Evolutionary conservation across 345 rosid species (phyloP).

Genomic region (Sonneratia caseolaris): DNA sequence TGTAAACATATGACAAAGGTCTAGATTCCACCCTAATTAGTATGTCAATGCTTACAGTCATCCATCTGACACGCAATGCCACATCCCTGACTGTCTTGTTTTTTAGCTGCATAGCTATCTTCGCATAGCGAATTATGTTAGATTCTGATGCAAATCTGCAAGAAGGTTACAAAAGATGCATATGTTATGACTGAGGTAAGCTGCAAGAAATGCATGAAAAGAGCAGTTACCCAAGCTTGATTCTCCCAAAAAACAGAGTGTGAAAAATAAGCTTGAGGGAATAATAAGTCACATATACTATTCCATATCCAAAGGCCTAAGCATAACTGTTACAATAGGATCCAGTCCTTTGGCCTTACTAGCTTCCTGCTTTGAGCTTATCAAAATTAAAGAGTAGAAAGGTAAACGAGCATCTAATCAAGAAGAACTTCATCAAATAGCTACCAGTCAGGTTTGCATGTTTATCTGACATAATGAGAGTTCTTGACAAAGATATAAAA

Average conservation of each 20-base stretch:
- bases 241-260: not conserved
- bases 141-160: conserved; percentile 40
- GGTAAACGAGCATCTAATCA: not conserved
- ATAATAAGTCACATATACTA: not conserved
- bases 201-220: not conserved
- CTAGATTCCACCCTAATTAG: not conserved
- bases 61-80: conserved; percentile 71
- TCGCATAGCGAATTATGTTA: conserved; percentile 38
- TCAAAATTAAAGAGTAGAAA: not conserved
- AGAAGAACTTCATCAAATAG: not conserved
- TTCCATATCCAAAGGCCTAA: not conserved
- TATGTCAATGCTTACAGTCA: conserved; percentile 28
- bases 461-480: not conserved
- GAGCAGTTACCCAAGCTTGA: not conserved
- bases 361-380: not conserved
- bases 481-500: not conserved
- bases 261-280: not conserved
- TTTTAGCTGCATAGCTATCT: conserved; percentile 44
- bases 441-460: not conserved
- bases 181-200: not conserved
- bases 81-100: conserved; percentile 69
- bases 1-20: not conserved
- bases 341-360: not conserved
- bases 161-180: not conserved
- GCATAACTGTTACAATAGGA: not conserved